These are phyloP conservation scores for Pyrrhoderma lamaoense DNA, from an alignment of 1,284 basidiomycete genomes.

Conservation along the genomic window DNA sequence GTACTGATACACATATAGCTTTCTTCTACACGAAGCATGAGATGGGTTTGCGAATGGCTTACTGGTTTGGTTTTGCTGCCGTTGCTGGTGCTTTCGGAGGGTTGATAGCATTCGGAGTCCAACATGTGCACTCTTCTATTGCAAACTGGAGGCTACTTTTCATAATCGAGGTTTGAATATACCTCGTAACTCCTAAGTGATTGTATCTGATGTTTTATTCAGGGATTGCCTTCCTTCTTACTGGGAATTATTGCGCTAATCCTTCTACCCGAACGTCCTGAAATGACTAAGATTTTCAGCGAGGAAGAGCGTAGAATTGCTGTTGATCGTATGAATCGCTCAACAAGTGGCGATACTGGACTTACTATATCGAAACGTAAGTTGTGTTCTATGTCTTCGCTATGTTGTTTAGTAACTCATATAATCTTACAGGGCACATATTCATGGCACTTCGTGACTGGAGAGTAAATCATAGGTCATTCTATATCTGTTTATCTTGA, in stretches of 20 bases:
- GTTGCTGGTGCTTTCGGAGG: constrained; percentile 76
- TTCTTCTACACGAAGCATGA: constrained; percentile 71
- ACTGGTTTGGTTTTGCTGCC: constrained; percentile 76
- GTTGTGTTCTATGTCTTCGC: constrained; percentile 1
- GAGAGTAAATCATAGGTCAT: constrained; percentile 42
- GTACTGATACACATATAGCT: constrained; percentile 32
- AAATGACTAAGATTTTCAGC: constrained; percentile 62
- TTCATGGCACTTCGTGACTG: constrained; percentile 62
- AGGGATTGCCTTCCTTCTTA: constrained; percentile 63
- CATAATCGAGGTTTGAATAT: constrained; percentile 54
- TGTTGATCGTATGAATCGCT: constrained; percentile 65
- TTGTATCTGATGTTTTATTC: neutral
- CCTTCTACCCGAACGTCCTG: constrained; percentile 71
- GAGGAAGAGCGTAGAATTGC: constrained; percentile 69
- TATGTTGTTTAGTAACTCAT: neutral
- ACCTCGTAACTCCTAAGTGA: neutral
- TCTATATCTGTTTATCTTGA: neutral
- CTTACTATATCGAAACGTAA: constrained; percentile 60
- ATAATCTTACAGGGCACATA: constrained; percentile 42
- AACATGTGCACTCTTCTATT: constrained; percentile 45
- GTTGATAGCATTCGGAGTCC: constrained; percentile 64
- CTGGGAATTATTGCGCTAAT: constrained; percentile 60
- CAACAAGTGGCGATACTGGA: constrained; percentile 57
- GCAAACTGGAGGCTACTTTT: constrained; percentile 65
- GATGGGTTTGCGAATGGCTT: constrained; percentile 64